Base-by-base conservation (phyloP, 306 rosid genomes). In the Corylus americana region DNA sequence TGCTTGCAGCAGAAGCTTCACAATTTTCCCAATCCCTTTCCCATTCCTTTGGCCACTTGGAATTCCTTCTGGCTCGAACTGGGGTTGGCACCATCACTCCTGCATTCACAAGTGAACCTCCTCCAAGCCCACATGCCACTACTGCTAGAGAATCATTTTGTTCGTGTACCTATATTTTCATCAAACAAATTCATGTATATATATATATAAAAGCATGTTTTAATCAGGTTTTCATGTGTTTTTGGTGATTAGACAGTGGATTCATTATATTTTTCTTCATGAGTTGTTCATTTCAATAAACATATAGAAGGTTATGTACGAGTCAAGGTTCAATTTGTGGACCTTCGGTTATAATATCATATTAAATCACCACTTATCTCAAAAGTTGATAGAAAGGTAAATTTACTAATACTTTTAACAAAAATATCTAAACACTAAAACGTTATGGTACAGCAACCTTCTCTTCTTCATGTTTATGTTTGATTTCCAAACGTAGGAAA, bases 21-120 rank as follows among this genome's bases (percentile, higher is more conserved):
- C 84, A 79, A 44, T 57, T 61, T n/a, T 50, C 73, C 84, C 87
- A 83, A 83, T 79, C 79, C 51, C 78, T 71, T 75, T 79, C 86
- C 86, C 87, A 83, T 63, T 83, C 87, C 47, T 71, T 79, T 79
- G 87, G 87, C 81, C 87, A 83, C 51, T 71, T 83, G 5, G 84
- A 78, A 79, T 76, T 53, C 39, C 84, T 78, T 64, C 87, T 79
- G 48, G 70, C 81, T n/a, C 67, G 67, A 64, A 55, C 80, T 14
- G 84, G 79, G 76, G 84, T 58, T 22, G 87, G 84, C 55, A 83
- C 35, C 78, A 75, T 63, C 54, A 83, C 83, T 63, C 84, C 87
- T 59, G 87, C 87, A 79, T 83, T 83, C 78, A 75, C 81, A 44
- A 83, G 76, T 48, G 81, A 83, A 75, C 84, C 87, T 55, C 87